phyloP scores from a whole-genome alignment of 192 early-diverging fungal species.

The Entomortierella parvispora region DNA sequence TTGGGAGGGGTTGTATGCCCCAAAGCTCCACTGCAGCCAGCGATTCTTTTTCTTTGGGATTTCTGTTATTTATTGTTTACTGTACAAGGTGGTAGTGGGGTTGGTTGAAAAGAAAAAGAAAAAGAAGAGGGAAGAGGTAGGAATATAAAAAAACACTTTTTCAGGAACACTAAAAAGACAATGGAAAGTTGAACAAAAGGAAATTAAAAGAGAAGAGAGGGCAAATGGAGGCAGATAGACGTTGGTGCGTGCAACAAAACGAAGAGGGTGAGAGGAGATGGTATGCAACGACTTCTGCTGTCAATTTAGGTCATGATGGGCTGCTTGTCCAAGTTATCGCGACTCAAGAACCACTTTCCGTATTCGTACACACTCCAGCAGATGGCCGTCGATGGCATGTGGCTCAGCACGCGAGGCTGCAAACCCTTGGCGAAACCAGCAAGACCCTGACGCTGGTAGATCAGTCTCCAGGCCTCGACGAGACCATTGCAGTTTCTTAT shows the following conservation, averaged over 20 bases:
- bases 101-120: not conserved
- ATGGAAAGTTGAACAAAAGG: not conserved
- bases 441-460: constrained; percentile 81
- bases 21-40: no score
- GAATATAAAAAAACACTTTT: constrained; percentile 10
- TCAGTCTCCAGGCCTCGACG: constrained; percentile 73
- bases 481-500: constrained; percentile 81
- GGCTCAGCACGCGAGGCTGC: constrained; percentile 84
- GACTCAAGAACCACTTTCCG: constrained; percentile 75
- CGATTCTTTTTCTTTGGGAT: not conserved
- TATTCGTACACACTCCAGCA: constrained; percentile 96
- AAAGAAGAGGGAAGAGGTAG: not conserved
- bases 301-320: constrained; percentile 31
- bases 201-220: not conserved
- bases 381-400: constrained; percentile 94
- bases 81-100: not conserved
- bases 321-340: constrained; percentile 38
- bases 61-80: not conserved
- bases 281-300: not conserved
- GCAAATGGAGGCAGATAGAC: not conserved
- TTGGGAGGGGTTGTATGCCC: no score
- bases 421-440: constrained; percentile 83
- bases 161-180: constrained; percentile 2
- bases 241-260: not conserved
- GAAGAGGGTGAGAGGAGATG: not conserved